Evolutionary conservation across 2,329 filamentous ascomycete species (phyloP), one percentile per base, ranked within the genome.

Genomic region (Phialophora macrospora): DNA sequence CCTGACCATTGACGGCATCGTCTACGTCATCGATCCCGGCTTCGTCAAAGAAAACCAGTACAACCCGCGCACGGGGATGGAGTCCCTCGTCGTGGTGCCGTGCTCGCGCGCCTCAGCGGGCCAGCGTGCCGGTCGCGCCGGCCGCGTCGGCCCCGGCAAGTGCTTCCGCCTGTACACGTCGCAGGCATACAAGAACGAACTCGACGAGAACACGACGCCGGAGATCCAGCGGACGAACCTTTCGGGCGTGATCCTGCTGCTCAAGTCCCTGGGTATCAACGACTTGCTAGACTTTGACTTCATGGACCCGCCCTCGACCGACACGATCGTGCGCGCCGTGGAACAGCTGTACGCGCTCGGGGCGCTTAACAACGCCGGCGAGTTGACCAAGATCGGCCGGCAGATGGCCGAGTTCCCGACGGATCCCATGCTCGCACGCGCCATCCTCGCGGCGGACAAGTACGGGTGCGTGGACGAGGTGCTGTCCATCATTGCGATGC

Each of bases 211-310:
- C 65, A 96, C 93, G 0, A 94, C 91, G 0, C 95, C 95, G 0
- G 95, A 98, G 76, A 97, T 99, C 49, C 91, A 96, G 75, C 86
- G 95, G 20, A 94, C 91, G 0, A 99, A 98, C 73, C 86, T 99
- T 1, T 90, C 92, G 73, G 98, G 98, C 73, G 98, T 93, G 0
- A 94, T 99, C 2, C 83, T 99, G 14, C 86, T 99, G 56, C 84
- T 99, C 55, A 99, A 99, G 75, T 97, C 92, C 0, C 85, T 99
- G 0, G 95, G 95, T 0, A 94, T 99, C 20, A 94, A 92, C 74
- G 93, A 99, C 72, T 83, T 99, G 9, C 80, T 99, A 0, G 94
- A 99, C 77, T 99, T 99, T 74, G 93, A 98, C 76, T 99, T 99
- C 73, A 98, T 98, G 88, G 94, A 98, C 72, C 90, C 93, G 0